Base-by-base conservation (phyloP, 495 filamentous ascomycete genomes). In the Annulohypoxylon stygium region DNA sequence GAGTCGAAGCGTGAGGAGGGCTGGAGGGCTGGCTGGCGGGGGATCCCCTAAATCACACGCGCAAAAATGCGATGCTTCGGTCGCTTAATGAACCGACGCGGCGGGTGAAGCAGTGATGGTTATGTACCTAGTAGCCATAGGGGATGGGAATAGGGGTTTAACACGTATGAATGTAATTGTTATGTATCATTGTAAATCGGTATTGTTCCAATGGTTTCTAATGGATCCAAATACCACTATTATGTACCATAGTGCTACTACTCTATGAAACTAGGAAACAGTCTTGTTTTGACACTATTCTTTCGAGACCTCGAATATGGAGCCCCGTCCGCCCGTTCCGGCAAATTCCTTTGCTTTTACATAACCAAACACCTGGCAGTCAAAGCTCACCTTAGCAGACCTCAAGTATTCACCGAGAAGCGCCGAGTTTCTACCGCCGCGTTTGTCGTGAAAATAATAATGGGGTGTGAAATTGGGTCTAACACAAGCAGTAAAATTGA, bases 381-480 rank as follows among this genome's bases (percentile, higher is more conserved):
- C 34, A 30, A 55, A 66, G 55, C 30, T 71, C 69, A 66, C 62
- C 57, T 65, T 47, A 39, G 30, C 16, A 47, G 43, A 47, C 43
- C 43, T 30, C 30, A 30, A 30, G 71, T 70, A 74, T 67, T 70
- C 63, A 74, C 71, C 71, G 71, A 74, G 59, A 53, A 55, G 50
- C 41, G 20, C 71, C 71, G 71, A 74, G 43, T 50, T 60, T 74
- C 39, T 70, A 11, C 67, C 71, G 43, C 50, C 45, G 34, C 37
- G 33, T 47, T 30, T 59, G n/a, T 63, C 45, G 57, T 67, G 30
- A 45, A 36, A 18, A 30, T 30, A 30, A 30, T 30, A 30, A 30
- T 30, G 30, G 30, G 30, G 30, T 30, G 30, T 30, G 30, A 30
- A 30, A 30, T 30, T 10, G 55, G 55, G 55, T 59, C 55, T 59